These are phyloP conservation scores for Wilcoxina mikolae DNA, from an alignment of 495 filamentous ascomycete species.

Conservation along the genomic window DNA sequence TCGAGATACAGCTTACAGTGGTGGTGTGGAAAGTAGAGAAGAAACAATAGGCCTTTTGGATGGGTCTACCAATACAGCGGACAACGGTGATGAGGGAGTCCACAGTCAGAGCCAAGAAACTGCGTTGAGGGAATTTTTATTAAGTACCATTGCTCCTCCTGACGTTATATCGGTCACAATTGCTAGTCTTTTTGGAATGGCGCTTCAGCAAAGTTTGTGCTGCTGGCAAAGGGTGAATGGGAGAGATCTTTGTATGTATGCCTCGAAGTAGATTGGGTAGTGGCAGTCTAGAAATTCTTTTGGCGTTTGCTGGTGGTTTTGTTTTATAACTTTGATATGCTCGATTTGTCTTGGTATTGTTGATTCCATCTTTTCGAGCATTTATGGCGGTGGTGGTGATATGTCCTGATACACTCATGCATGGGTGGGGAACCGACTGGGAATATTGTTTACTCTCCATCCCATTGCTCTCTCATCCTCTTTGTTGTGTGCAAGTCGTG, in stretches of 20 bases:
- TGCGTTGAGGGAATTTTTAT: conserved; percentile 17
- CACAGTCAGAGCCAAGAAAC: conserved; percentile 3
- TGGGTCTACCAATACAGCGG: conserved; percentile 1
- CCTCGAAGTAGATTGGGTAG: too few relatives aligned
- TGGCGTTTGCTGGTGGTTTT: too few relatives aligned
- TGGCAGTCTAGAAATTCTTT: too few relatives aligned
- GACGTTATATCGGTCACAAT: conserved; percentile 11
- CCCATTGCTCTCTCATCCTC: too few relatives aligned
- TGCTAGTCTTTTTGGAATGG: conserved; percentile 11
- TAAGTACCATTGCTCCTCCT: conserved; percentile 10
- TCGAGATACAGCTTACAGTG: background rate
- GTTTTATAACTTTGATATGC: too few relatives aligned
- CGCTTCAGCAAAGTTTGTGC: conserved; percentile 3
- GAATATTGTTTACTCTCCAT: too few relatives aligned
- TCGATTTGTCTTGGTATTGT: too few relatives aligned
- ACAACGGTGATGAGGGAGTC: background rate
- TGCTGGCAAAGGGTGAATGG: background rate
- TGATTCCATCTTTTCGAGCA: too few relatives aligned
- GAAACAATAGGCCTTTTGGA: conserved; percentile 24
- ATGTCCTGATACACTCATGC: too few relatives aligned
- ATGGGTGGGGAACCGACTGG: too few relatives aligned
- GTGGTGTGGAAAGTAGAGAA: conserved; percentile 31
- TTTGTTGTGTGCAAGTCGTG: too few relatives aligned
- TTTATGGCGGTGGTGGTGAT: too few relatives aligned
- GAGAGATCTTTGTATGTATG: background rate